Evolutionary conservation across 2,329 filamentous ascomycete genomes (phyloP), one percentile per base, ranked within the genome.

Genomic region (Botrytis paeoniae): DNA sequence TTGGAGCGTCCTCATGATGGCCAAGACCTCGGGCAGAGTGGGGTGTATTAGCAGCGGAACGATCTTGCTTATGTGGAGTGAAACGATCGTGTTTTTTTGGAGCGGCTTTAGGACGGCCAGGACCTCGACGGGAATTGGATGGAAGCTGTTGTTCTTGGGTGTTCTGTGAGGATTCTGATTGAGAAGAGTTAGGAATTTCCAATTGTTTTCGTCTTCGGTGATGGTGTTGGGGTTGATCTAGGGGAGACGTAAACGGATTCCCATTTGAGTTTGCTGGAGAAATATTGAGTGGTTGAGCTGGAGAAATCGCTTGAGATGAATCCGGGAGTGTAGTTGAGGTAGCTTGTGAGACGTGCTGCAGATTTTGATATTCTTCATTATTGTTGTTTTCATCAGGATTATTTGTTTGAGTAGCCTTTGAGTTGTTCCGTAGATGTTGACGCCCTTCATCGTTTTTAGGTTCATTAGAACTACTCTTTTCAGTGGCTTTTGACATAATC

Each of bases 101-200:
- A 48, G 45, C n/a, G 16, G 41, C 35, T 25, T 8, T 51, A 18
- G 64, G 64, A n/a, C 64, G 64, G 35, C 64, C 64, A 16, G 22
- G 64, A 66, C 43, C 48, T 54, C 45, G 64, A 20, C 12, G 64
- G 32, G 14, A 41, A 29, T 60, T 43, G 20, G 18, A 29, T 37
- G 60, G 35, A 62, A 62, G 60, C 22, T 32, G 41, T 60, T 45
- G 20, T 37, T 29, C 22, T 37, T 61, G 60, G 20, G 20, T 29
- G 18, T 63, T 29, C n/a, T 63, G 61, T n/a, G 39, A 43, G 8
- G 7, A 43, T 43, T n/a, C 61, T 18, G 43, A 29, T 35, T 66
- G 45, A 12, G 70, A 59, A 37, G 70, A 71, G 39, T 65, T 59
- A 29, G 51, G 70, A 3, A 71, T 45, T 8, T 66, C 48, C 14